Evolutionary conservation across 352 stramenopile species (phyloP), one percentile per base, ranked within the genome.

Genomic region (Stramenopiles sp.): DNA sequence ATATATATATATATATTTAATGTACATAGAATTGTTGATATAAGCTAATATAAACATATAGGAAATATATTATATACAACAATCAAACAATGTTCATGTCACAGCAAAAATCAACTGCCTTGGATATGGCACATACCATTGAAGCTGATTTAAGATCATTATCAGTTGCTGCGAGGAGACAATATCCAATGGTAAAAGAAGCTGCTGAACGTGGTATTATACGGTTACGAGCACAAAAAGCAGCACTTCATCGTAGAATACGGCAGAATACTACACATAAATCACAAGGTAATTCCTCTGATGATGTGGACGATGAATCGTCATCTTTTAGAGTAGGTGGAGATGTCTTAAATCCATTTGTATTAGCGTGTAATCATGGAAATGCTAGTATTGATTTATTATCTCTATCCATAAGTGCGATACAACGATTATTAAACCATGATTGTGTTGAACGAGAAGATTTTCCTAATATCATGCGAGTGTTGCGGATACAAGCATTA

Each of bases 351-450:
- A 90, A 93, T 80, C 95, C 95, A 0, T 99, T 99, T 83, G 83
- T 99, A 32, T 84, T 99, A 69, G 93, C 93, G 33, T 96, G 93
- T 79, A 98, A 98, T 87, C 94, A 98, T 90, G 91, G 92, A 43
- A 97, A 96, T 81, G 94, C 94, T 78, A 93, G 88, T 6, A 87
- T 91, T 78, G 93, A 95, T 83, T 89, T 98, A 79, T 86, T 98
- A 63, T 90, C 93, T 65, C 89, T 97, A 80, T 92, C 92, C 73
- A 87, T 99, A 80, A 87, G 92, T 32, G 95, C 91, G 74, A 97
- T 98, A 81, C 92, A 97, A 84, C 88, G 89, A 7, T 87, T 98
- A 38, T 88, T 98, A 78, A 90, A 91, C 81, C 95, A 92, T 85
- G 92, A 98, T 87, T 94, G 93, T 38, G 96, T 98, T 74, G 90